phyloP scores from a whole-genome alignment of 805 yeast species.

The Candida pseudoglaebosa region DNA sequence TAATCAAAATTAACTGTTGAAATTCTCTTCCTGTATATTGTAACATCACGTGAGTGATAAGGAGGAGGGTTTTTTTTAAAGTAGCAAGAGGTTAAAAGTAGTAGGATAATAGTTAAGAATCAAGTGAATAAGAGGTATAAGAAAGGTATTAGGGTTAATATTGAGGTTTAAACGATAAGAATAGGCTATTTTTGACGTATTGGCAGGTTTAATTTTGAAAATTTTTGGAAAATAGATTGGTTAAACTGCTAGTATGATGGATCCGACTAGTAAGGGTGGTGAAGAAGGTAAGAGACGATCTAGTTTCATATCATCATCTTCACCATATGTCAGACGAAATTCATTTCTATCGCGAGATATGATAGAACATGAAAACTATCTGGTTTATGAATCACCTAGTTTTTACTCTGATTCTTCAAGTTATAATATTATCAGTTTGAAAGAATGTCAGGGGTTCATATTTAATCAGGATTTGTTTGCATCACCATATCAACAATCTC shows the following conservation, averaged over 20 bases:
- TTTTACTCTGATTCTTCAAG: slow-evolving; percentile 24
- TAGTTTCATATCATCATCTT: slow-evolving; percentile 35
- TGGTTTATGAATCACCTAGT: slow-evolving; percentile 46
- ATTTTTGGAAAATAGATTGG: too few species aligned
- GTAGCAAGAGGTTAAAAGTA: background rate
- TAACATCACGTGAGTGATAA: slow-evolving; percentile 4
- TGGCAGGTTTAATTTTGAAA: too few species aligned
- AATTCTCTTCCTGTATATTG: too few species aligned
- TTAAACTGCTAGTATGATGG: too few species aligned
- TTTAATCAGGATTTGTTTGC: slow-evolving; percentile 80
- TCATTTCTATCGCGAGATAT: slow-evolving; percentile 55
- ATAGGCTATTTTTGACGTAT: too few species aligned
- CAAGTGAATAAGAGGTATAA: background rate
- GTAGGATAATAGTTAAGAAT: too few species aligned
- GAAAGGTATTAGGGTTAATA: background rate
- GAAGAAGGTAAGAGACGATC: slow-evolving; percentile 15
- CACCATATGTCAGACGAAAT: slow-evolving; percentile 53
- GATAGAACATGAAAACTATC: slow-evolving; percentile 52
- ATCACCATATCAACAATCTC: slow-evolving; percentile 59
- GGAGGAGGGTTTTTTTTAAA: background rate
- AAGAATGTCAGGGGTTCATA: slow-evolving; percentile 67
- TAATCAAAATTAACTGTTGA: too few species aligned
- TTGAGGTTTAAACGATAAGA: too few species aligned
- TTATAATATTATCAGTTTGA: slow-evolving; percentile 41
- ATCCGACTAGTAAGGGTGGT: background rate